Evolutionary conservation across 78 protist species (phyloP).

Genomic region (Abeoforma whisleri): DNA sequence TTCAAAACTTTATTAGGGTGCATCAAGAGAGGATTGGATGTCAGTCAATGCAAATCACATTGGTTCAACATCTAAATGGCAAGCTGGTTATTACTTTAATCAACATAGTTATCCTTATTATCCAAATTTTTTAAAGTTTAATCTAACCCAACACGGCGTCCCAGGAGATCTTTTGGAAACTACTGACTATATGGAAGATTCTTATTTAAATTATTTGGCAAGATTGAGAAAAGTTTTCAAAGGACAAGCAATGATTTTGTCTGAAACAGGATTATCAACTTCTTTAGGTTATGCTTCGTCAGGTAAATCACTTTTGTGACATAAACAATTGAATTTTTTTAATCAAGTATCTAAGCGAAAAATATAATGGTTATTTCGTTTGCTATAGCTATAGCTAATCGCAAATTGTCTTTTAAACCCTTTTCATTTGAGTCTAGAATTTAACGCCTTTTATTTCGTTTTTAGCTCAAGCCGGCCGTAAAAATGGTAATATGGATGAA

Average conservation of each 20-base stretch:
- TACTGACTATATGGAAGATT: background rate
- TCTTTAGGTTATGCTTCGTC: constrained; percentile 13
- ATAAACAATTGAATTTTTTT: too few species aligned
- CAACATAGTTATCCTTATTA: constrained; percentile 21
- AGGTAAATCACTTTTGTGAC: constrained; percentile 1
- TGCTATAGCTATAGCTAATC: too few species aligned
- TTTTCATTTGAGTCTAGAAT: too few species aligned
- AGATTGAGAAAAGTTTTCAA: background rate
- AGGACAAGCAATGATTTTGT: background rate
- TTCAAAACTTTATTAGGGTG: too few species aligned
- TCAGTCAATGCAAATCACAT: constrained; percentile 11
- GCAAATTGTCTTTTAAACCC: too few species aligned
- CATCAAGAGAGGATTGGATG: constrained; percentile 21
- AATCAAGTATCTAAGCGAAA: too few species aligned
- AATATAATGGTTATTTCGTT: too few species aligned
- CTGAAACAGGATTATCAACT: constrained; percentile 30
- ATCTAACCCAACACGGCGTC: background rate
- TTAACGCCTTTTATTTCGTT: too few species aligned
- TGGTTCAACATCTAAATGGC: background rate
- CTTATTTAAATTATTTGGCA: background rate
- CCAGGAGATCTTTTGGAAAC: background rate
- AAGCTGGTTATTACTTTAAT: constrained; percentile 22
- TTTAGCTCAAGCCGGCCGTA: background rate
- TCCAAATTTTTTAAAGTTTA: constrained; percentile 8
- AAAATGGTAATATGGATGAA: background rate